Base-by-base conservation (phyloP, 306 rosid species). In the Macrotyloma uniflorum region DNA sequence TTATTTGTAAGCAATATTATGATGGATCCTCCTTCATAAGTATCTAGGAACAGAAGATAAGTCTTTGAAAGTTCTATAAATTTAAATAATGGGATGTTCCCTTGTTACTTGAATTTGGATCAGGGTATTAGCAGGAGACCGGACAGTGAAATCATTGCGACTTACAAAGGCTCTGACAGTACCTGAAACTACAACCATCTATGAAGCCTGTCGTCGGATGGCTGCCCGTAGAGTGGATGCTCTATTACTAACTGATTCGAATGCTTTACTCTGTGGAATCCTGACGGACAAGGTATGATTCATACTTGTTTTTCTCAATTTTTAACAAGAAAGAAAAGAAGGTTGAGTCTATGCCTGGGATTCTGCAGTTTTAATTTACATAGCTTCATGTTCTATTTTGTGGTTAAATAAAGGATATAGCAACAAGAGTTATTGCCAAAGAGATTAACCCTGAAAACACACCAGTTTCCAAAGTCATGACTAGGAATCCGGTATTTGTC, bases 151-250 rank as follows among this genome's bases (percentile, higher is more conserved):
- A 80, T 89, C 96, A 32, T 45, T 96, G 89, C 89, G 97, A 67
- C 88, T 91, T 42, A 84, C 99, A 11, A 96, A 90, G 90, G 98
- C 99, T 74, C 63, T 96, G 64, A 96, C 99, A 8, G 83, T 96
- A 57, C 98, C 99, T 63, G 99, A 96, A 72, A 89, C 82, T 72
- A 93, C 98, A 54, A 89, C 88, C 36, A 47, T 96, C 58, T 86
- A 76, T 58, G 99, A 93, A 77, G 99, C 97, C 23, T 96, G 99
- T 80, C 96, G 87, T 22, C 90, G 97, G 69, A 96, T 96, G 99
- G 93, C 97, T 86, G 91, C 94, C 55, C 97, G 96, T 72, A 93
- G 95, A 79, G 96, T 91, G 76, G 98, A 96, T 87, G 98, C 99
- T 67, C 63, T 96, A 74, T 88, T 96, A 78, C 84, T 96, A 26